Base-by-base conservation (phyloP, 2,329 filamentous ascomycete species). In the Sporothrix brasiliensis region DNA sequence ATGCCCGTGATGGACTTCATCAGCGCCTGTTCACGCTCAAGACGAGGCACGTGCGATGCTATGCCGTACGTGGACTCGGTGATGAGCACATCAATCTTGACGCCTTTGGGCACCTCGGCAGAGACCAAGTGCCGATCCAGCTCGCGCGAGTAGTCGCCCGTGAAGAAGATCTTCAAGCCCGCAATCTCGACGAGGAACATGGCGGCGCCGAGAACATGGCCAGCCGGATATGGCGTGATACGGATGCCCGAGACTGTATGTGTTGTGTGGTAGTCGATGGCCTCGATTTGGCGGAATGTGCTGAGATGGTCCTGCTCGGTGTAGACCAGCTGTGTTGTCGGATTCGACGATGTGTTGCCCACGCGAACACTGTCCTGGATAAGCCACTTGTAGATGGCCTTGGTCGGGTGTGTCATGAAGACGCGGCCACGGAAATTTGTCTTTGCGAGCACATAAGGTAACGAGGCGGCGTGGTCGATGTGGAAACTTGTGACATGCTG, bases 371-470 rank as follows among this genome's bases (percentile, higher is more conserved):
- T 97, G 81, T 99, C 95, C 80, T 97, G 93, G 73, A 98, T 97
- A 67, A 98, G 88, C 94, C 95, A 98, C 82, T 98, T 98, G 87
- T 99, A 99, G 79, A 99, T 99, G 76, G 95, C 95, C 80, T 99
- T 98, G 61, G 95, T 99, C 1, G 95, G 93, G 83, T 99, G 95
- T 67, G 95, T 99, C 94, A 98, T 99, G 83, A 97, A 98, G 72
- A 98, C 94, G 27, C 94, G 89, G 65, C 95, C 95, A 74, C 92
- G 91, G 84, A 99, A 99, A 80, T 97, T 97, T 50, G 95, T 98
- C 83, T 99, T 99, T 74, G 94, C 92, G 74, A 99, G 87, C 72
- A 99, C 95, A 79, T 98, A 99, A 58, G 95, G 95, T 61, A 99
- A 84, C n/a, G 94, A 97, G 19, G 94, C 94, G n/a, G 95, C 95